Base-by-base conservation (phyloP, 306 rosid species). In the Dryas octopetala region DNA sequence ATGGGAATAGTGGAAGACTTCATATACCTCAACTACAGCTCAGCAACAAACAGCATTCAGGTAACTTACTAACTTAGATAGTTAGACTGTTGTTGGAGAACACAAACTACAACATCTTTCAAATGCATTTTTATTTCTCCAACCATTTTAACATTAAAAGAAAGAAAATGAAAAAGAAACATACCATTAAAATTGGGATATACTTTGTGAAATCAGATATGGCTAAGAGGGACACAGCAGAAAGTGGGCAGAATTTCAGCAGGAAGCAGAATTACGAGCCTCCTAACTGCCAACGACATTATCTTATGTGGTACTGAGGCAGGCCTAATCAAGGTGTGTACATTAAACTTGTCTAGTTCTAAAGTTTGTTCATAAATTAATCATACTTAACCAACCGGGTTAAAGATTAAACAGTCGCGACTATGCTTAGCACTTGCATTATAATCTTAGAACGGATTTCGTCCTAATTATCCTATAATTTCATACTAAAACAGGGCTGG, bases 1-100 rank as follows among this genome's bases (percentile, higher is more conserved):
- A 78, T 91, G 92, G 90, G 89, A 82, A 85, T 87, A 62, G 88
- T 85, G 11, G 97, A 91, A 86, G 97, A 89, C 81, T 91, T 91
- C 77, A 60, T 89, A 72, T 91, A 91, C 87, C 76, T 84, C 60
- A 78, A 82, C 79, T 83, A 85, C 70, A 87, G 83, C 81, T 89
- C 97, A 63, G 86, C 91, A 48, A 66, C 81, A 61, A 86, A 79
- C 76, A 84, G 55, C 86, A 84, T 91, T 82, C 97, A 91, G 97
- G 97, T 88, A 84, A 62, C 12, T 41, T 17, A 6, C n/a, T 10
- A 55, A 0, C 9, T 32, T 17, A 17, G 40, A 62, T 14, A 63
- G 26, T 7, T 26, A 9, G 11, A 32, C 2, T 9, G 3, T 19
- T 32, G 40, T 6, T 13, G 4, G 28, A 3, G 61, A 2, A 55